Evolutionary conservation across 805 yeast genomes (phyloP).

Genomic region (Schwanniomyces pseudopolymorphus): DNA sequence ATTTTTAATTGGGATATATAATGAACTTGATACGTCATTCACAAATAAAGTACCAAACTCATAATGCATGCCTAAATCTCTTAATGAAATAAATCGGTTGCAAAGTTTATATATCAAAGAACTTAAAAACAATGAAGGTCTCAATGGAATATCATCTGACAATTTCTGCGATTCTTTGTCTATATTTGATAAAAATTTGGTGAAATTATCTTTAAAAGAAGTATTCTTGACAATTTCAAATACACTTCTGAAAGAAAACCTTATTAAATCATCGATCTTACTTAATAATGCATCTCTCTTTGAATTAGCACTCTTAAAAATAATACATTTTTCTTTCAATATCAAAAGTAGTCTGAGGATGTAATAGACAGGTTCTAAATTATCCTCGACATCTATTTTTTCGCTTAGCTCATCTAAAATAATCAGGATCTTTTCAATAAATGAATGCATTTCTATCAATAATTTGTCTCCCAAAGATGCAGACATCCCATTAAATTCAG

Average conservation of each 20-base stretch:
- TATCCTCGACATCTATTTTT: background rate
- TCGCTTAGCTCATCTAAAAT: background rate
- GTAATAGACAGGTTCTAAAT: slow-evolving; percentile 10
- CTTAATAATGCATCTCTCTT: background rate
- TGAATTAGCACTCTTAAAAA: background rate
- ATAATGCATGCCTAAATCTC: slow-evolving; percentile 1
- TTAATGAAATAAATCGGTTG: slow-evolving; percentile 7
- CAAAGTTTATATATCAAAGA: slow-evolving; percentile 19
- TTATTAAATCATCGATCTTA: background rate
- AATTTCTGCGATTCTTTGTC: background rate
- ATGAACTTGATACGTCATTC: slow-evolving; percentile 11
- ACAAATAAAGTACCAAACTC: slow-evolving; percentile 20
- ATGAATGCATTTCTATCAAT: slow-evolving; percentile 9
- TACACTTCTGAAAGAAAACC: background rate
- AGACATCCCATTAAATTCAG: slow-evolving; percentile 13
- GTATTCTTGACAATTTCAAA: background rate
- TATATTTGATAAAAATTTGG: background rate
- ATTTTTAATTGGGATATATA: slow-evolving; percentile 28
- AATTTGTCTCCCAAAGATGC: slow-evolving; percentile 7
- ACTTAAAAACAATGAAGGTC: slow-evolving; percentile 17
- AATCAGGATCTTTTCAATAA: slow-evolving; percentile 5
- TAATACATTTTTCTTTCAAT: background rate
- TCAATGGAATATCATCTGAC: background rate
- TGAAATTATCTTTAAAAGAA: background rate
- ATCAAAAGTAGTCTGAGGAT: background rate